Percentiles rank a stretch among this genome's conserved stretches.
These are phyloP conservation scores for Arctium minus DNA, from an alignment of 129 eudicot genomes.

Conservation along the genomic window DNA sequence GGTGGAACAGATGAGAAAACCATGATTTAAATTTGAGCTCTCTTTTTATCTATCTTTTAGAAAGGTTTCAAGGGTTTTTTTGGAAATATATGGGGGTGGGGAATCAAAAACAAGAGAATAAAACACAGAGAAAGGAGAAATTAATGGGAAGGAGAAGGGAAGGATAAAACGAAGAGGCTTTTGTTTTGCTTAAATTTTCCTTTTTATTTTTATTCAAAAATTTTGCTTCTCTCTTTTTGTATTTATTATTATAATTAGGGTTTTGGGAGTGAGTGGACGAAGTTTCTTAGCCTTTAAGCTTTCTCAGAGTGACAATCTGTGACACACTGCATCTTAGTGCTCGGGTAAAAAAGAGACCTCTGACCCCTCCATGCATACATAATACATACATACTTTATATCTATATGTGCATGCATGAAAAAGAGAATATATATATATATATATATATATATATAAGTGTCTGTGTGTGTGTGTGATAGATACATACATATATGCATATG, in stretches of 20 bases:
- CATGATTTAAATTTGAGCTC: slow-evolving; percentile 50
- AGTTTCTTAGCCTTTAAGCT: slow-evolving; percentile 73
- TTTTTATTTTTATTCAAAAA: slow-evolving; percentile 16
- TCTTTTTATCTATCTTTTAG: slow-evolving; percentile 48
- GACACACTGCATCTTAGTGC: slow-evolving; percentile 46
- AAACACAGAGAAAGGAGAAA: slow-evolving; percentile 37
- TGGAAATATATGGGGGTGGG: slow-evolving; percentile 57
- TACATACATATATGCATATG: slow-evolving; percentile 13
- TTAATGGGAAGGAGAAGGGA: slow-evolving; percentile 34
- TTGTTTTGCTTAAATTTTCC: slow-evolving; percentile 16
- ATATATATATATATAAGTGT: background rate
- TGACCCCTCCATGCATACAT: slow-evolving; percentile 31
- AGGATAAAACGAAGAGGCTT: slow-evolving; percentile 39
- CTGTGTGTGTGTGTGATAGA: slow-evolving; percentile 6
- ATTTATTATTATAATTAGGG: slow-evolving; percentile 58
- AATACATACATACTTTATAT: background rate
- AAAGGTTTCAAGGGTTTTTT: slow-evolving; percentile 56
- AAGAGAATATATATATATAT: background rate
- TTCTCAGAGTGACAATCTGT: slow-evolving; percentile 37
- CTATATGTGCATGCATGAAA: slow-evolving; percentile 20
- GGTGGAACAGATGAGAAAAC: slow-evolving; percentile 71
- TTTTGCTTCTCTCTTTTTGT: slow-evolving; percentile 39
- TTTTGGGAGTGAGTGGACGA: slow-evolving; percentile 48
- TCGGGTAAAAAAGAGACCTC: slow-evolving; percentile 36
- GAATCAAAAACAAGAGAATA: slow-evolving; percentile 55